A percentile compares a stretch with the other conserved stretches of the same genome.
phyloP scores from a whole-genome alignment of 129 eudicot species.

The Saussurea involucrata region DNA sequence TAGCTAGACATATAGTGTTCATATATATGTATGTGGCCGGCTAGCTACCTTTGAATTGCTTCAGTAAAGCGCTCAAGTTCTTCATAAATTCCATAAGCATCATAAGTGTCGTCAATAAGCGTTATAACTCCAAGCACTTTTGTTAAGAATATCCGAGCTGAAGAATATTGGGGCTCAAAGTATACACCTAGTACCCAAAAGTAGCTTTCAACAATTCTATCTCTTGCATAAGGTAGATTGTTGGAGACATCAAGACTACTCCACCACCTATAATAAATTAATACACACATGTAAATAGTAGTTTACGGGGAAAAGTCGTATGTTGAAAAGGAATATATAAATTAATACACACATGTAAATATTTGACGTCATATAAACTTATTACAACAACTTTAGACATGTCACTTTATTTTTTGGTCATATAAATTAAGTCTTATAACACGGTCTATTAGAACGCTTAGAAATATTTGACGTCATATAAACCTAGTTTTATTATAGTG shows the following conservation, averaged over 20 bases:
- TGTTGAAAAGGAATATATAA: background rate
- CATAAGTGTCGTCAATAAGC: slow-evolving; percentile 3
- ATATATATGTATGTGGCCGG: background rate
- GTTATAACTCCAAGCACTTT: background rate
- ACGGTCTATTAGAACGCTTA: no score
- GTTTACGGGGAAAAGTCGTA: background rate
- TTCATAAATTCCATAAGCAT: background rate
- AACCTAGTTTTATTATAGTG: no score
- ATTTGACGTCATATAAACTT: no score
- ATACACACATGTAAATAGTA: no score
- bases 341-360: background rate
- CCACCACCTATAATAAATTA: background rate
- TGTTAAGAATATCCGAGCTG: background rate
- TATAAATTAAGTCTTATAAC: no score
- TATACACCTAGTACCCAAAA: slow-evolving; percentile 6
- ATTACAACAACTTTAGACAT: no score
- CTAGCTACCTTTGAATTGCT: slow-evolving; percentile 13
- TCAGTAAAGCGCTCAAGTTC: background rate
- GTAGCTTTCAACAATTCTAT: slow-evolving; percentile 1
- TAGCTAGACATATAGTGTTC: background rate
- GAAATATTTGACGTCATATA: no score
- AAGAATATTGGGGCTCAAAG: slow-evolving; percentile 3
- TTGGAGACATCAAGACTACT: background rate
- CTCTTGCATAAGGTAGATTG: background rate
- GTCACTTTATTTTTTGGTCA: no score